Evolutionary conservation across 2,329 filamentous ascomycete genomes (phyloP).

Genomic region (Raffaelea deltoideospora): DNA sequence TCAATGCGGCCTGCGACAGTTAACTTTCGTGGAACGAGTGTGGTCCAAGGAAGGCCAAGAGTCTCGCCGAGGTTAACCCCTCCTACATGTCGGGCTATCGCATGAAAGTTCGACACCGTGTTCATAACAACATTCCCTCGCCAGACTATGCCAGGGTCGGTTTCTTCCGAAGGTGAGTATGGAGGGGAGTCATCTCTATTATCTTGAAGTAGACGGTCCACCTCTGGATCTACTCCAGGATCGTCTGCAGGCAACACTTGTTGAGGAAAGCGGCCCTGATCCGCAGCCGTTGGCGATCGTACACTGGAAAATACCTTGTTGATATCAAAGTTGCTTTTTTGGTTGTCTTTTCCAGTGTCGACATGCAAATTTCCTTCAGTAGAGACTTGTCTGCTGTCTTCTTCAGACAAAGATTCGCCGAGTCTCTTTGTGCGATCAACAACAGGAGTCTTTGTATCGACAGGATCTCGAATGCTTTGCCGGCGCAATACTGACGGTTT

Average conservation of each 20-base stretch:
- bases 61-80: slow-evolving; percentile 64
- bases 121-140: slow-evolving; percentile 63
- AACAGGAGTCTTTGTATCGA: slow-evolving; percentile 1
- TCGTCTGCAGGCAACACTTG: slow-evolving; percentile 31
- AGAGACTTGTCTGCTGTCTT: neutral
- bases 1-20: slow-evolving; percentile 69
- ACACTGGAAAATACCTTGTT: slow-evolving; percentile 75
- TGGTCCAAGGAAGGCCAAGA: slow-evolving; percentile 42
- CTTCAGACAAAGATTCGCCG: neutral
- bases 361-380: slow-evolving; percentile 23
- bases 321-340: slow-evolving; percentile 59
- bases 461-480: slow-evolving; percentile 16
- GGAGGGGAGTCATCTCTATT: slow-evolving; percentile 65
- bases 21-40: slow-evolving; percentile 56
- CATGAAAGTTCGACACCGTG: slow-evolving; percentile 58
- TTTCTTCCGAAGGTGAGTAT: slow-evolving; percentile 66
- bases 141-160: slow-evolving; percentile 63
- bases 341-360: slow-evolving; percentile 34
- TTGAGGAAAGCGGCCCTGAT: slow-evolving; percentile 32
- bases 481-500: slow-evolving; percentile 21
- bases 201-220: slow-evolving; percentile 78
- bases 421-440: neutral
- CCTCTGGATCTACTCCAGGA: slow-evolving; percentile 66
- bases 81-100: slow-evolving; percentile 68
- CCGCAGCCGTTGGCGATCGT: slow-evolving; percentile 49